These are phyloP conservation scores for Moelleriella libera DNA, from an alignment of 2,329 filamentous ascomycete species.

Conservation along the genomic window DNA sequence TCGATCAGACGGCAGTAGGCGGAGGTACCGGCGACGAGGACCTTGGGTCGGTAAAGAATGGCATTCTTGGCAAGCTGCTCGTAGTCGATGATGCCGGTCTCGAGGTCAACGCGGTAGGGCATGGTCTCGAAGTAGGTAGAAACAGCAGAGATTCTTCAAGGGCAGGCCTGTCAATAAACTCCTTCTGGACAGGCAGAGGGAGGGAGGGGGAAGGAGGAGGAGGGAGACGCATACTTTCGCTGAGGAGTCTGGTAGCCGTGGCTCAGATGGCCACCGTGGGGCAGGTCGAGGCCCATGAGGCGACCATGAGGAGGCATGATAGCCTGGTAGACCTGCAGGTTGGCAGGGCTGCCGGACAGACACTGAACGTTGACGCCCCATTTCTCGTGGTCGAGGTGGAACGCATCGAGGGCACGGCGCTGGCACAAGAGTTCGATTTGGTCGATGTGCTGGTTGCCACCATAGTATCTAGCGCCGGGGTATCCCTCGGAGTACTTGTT, in stretches of 20 bases:
- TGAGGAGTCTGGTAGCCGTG: conserved; percentile 96
- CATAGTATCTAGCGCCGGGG: conserved; percentile 96
- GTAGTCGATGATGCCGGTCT: conserved; percentile 96
- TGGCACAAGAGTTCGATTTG: conserved; percentile 92
- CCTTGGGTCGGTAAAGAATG: conserved; percentile 84
- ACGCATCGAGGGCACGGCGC: conserved; percentile 79
- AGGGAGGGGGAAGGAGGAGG: conserved; percentile 4
- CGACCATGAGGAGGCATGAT: conserved; percentile 92
- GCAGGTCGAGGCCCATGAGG: conserved; percentile 91
- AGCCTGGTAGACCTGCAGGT: conserved; percentile 95
- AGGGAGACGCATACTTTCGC: conserved; percentile 51
- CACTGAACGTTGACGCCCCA: conserved; percentile 99
- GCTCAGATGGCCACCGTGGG: conserved; percentile 85
- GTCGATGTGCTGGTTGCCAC: conserved; percentile 98
- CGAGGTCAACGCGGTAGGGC: conserved; percentile 80
- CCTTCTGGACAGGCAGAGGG: neutral
- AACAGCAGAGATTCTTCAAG: conserved; percentile 72
- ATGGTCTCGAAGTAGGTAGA: conserved; percentile 99
- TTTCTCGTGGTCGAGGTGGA: conserved; percentile 71
- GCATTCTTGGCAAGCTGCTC: conserved; percentile 83
- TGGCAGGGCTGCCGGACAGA: conserved; percentile 84
- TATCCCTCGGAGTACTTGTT: conserved; percentile 99
- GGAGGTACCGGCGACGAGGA: conserved; percentile 90
- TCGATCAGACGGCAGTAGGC: conserved; percentile 98
- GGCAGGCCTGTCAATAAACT: neutral